phyloP scores from a whole-genome alignment of 2,329 filamentous ascomycete species.

The Trichoderma lentiforme region DNA sequence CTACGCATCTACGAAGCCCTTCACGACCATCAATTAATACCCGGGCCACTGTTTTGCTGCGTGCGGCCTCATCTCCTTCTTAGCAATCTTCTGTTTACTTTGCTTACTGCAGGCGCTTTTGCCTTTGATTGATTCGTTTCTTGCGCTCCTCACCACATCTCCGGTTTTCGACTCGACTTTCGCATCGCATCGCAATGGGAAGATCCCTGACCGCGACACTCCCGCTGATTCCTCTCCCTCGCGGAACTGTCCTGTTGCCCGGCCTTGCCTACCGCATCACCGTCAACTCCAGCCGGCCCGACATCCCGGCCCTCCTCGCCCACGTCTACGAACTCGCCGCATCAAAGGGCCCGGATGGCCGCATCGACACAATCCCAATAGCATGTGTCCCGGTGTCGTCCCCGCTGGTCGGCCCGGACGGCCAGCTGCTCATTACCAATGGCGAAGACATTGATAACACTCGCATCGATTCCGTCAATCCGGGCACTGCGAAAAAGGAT shows the following conservation, averaged over 20 bases:
- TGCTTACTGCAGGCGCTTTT: background rate
- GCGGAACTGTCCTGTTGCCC: constrained; percentile 78
- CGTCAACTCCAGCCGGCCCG: constrained; percentile 73
- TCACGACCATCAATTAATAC: constrained; percentile 9
- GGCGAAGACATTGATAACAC: constrained; percentile 49
- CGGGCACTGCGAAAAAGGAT: constrained; percentile 58
- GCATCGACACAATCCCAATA: constrained; percentile 68
- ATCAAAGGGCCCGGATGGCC: constrained; percentile 61
- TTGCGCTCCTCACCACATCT: background rate
- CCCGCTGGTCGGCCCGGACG: constrained; percentile 67
- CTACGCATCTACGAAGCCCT: background rate
- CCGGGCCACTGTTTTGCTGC: background rate
- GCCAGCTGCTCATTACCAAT: constrained; percentile 70
- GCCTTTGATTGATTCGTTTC: background rate
- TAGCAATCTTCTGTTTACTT: background rate
- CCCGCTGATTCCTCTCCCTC: constrained; percentile 78
- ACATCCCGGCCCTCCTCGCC: constrained; percentile 84
- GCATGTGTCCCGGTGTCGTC: constrained; percentile 85
- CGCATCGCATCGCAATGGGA: constrained; percentile 33
- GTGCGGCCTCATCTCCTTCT: background rate
- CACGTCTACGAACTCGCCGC: constrained; percentile 76
- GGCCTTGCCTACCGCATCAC: constrained; percentile 82
- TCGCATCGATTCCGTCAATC: constrained; percentile 49
- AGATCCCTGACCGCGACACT: constrained; percentile 49
- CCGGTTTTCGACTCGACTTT: background rate